phyloP scores from a whole-genome alignment of 2,329 filamentous ascomycete species.

The Cytospora leucostoma region DNA sequence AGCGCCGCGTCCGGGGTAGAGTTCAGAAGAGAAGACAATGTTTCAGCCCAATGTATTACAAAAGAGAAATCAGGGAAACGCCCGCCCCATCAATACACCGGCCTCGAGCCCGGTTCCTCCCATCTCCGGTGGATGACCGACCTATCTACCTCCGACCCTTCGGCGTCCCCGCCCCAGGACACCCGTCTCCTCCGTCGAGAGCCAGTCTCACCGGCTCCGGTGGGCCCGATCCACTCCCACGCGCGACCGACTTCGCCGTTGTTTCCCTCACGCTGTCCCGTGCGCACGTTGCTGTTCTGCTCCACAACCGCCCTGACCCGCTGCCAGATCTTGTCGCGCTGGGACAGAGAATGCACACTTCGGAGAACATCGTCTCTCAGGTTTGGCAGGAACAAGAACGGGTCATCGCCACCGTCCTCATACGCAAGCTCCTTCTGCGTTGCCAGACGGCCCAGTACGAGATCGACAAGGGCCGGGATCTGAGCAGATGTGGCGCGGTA shows the following conservation, averaged over 20 bases:
- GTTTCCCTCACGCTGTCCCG: slow-evolving; percentile 65
- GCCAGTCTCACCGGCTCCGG: slow-evolving; percentile 43
- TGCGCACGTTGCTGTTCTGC: slow-evolving; percentile 88
- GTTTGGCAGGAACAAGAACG: slow-evolving; percentile 84
- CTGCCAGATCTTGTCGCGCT: slow-evolving; percentile 82
- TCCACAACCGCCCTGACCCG: slow-evolving; percentile 84
- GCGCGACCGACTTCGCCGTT: slow-evolving; percentile 67
- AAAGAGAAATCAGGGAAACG: slow-evolving; percentile 3
- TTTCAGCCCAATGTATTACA: slow-evolving; percentile 36
- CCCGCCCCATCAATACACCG: slow-evolving; percentile 37
- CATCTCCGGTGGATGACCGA: slow-evolving; percentile 40
- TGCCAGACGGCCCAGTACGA: slow-evolving; percentile 81
- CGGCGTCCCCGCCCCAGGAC: slow-evolving; percentile 47
- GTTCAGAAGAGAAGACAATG: neutral
- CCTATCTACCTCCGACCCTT: slow-evolving; percentile 34
- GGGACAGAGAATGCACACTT: slow-evolving; percentile 72
- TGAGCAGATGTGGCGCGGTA: slow-evolving; percentile 67
- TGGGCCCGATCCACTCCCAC: slow-evolving; percentile 70
- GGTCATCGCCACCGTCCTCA: slow-evolving; percentile 66
- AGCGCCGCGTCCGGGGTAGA: neutral
- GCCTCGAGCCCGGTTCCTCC: slow-evolving; percentile 40
- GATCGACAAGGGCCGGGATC: slow-evolving; percentile 79
- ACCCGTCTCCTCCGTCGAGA: slow-evolving; percentile 51
- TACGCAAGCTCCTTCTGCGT: slow-evolving; percentile 82
- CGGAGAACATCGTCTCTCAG: slow-evolving; percentile 88